Evolutionary conservation across 129 eudicot species (phyloP).

Genomic region (Centella asiatica): DNA sequence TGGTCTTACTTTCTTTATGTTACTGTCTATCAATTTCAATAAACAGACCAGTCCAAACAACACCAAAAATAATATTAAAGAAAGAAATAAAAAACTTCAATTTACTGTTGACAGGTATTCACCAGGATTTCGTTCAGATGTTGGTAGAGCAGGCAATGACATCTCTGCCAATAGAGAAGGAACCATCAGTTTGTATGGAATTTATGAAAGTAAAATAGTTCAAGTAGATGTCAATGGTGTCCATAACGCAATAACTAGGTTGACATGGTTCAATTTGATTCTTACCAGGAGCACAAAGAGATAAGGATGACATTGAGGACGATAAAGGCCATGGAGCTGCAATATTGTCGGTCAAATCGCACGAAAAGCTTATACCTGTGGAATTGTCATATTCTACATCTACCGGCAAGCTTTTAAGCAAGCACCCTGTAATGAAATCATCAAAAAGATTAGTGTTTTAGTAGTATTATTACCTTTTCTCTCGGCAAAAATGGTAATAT

Average conservation of each 20-base stretch:
- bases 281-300: constrained; percentile 97
- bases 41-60: too few species aligned
- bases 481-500: not conserved
- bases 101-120: constrained; percentile 5
- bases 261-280: not conserved
- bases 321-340: constrained; percentile 99
- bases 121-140: constrained; percentile 44
- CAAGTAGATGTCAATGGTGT: not conserved
- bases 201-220: not conserved
- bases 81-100: not conserved
- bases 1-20: not conserved
- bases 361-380: constrained; percentile 76
- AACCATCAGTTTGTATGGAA: constrained; percentile 8
- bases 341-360: constrained; percentile 90
- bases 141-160: constrained; percentile 92
- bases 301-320: constrained; percentile 63
- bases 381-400: constrained; percentile 78
- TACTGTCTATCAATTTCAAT: not conserved
- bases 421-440: constrained; percentile 52
- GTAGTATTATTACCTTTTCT: not conserved
- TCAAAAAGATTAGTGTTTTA: not conserved
- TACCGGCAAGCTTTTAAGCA: constrained; percentile 80
- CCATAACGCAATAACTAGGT: not conserved
- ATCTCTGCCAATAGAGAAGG: constrained; percentile 45
- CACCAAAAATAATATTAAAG: not conserved